Percentiles rank a stretch among this genome's conserved stretches.
Evolutionary conservation across 306 rosid genomes (phyloP).

Genomic region (Delonix regia): DNA sequence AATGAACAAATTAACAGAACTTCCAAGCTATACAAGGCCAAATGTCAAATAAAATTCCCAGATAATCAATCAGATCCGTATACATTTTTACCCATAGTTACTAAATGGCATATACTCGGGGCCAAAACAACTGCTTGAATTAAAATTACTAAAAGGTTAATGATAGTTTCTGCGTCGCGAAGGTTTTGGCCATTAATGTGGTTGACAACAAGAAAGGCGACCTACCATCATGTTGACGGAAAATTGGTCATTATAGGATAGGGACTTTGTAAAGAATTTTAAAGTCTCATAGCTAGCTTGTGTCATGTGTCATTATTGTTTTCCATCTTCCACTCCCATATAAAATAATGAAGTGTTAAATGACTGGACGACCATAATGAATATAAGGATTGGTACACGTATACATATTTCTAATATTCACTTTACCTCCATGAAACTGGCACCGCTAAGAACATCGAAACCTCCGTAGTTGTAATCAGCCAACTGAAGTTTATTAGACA

Average conservation of each 20-base stretch:
- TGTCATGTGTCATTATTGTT: slow-evolving; percentile 24
- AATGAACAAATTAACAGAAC: background rate
- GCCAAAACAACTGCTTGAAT: slow-evolving; percentile 16
- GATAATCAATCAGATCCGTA: background rate
- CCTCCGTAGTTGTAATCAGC: slow-evolving; percentile 48
- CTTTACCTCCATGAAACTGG: slow-evolving; percentile 66
- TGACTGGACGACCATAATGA: slow-evolving; percentile 9
- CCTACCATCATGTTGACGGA: background rate
- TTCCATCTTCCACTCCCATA: slow-evolving; percentile 21
- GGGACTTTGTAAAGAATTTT: background rate
- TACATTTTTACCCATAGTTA: background rate
- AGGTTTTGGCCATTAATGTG: background rate
- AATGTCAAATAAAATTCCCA: background rate
- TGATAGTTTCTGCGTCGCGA: background rate
- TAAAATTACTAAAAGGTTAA: background rate
- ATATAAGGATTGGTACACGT: background rate
- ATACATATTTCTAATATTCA: slow-evolving; percentile 5
- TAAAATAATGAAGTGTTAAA: background rate
- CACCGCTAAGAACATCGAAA: slow-evolving; percentile 47
- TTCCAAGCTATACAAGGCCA: background rate
- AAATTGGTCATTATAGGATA: background rate
- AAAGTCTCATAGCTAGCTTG: slow-evolving; percentile 13
- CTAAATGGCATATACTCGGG: slow-evolving; percentile 1
- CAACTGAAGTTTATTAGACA: slow-evolving; percentile 42
- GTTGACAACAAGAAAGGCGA: background rate